Conservation (phyloP, 805 yeast species). For the Cyberlindnera mississippiensis region DNA sequence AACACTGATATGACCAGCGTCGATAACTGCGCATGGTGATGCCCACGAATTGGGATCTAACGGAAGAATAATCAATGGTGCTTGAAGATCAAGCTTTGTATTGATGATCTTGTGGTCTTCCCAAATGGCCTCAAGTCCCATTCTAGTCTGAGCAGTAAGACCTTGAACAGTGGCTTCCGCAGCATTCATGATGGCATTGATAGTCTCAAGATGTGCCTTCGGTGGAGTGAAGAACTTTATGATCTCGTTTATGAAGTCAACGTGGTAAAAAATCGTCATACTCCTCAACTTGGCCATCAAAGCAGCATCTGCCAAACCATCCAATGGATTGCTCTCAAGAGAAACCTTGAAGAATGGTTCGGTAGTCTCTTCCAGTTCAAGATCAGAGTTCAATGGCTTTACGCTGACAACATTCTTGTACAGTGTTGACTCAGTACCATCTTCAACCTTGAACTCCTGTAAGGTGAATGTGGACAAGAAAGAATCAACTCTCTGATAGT, state of each 20-base stretch:
- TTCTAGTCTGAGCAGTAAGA: conserved; percentile 79
- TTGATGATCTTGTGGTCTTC: conserved; percentile 92
- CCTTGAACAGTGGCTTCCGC: conserved; percentile 96
- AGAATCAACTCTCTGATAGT: conserved; percentile 77
- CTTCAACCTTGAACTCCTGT: conserved; percentile 81
- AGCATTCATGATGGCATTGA: conserved; percentile 86
- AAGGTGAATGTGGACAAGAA: conserved; percentile 66
- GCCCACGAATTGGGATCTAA: conserved; percentile 72
- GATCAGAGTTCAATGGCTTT: conserved; percentile 50
- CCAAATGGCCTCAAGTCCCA: conserved; percentile 89
- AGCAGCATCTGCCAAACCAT: conserved; percentile 76
- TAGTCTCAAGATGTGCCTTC: conserved; percentile 76
- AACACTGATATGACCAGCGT: conserved; percentile 92
- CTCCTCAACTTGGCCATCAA: conserved; percentile 72
- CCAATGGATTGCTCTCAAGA: conserved; percentile 84
- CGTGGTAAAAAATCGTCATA: conserved; percentile 87
- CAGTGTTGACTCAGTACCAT: conserved; percentile 74
- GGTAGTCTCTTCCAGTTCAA: conserved; percentile 25
- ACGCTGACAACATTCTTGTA: conserved; percentile 87
- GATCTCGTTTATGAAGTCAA: conserved; percentile 74
- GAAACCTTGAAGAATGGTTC: conserved; percentile 79
- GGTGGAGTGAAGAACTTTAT: conserved; percentile 83
- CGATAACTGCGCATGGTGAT: conserved; percentile 86
- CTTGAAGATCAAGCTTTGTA: conserved; percentile 83
- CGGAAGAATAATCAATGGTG: conserved; percentile 88